Evolutionary conservation across 2,329 filamentous ascomycete species (phyloP), one percentile per base, ranked within the genome.

Genomic region (Venturia pyrina): DNA sequence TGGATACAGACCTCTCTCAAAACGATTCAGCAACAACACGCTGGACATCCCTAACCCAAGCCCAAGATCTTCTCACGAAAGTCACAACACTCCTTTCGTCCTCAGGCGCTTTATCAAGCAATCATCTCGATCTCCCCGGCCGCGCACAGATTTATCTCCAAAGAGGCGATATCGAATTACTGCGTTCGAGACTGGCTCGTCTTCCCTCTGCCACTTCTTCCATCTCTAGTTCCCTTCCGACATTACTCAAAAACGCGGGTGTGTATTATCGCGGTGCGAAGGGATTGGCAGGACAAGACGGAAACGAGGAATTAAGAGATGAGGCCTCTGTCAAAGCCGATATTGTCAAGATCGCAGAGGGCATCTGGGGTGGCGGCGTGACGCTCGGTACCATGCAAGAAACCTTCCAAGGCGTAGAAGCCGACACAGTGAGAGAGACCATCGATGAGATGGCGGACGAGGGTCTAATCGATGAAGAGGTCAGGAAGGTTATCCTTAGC

Each of bases 261-360:
- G 64, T 66, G 10, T 66, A 64, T 44, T 66, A 64, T 28, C 46
- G 65, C 2, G 65, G 65, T 46, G 61, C 60, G 28, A 41, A 13
- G 13, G 61, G 41, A 19, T 28, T 66, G n/a, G 53, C 64, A 21
- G 37, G 24, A 32, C 64, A 62, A 46, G 64, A 66, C 41, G 64
- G 64, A 13, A 60, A 65, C 28, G 63, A 40, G 34, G 24, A 59
- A 11, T 7, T 65, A 15, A 32, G n/a, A 19, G 37, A 34, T 8
- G 48, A 65, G 19, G 62, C 43, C 5, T 28, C 1, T 37, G 44
- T 50, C 1, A 64, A 56, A 13, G 43, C 63, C 13, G 63, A 40
- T 43, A 40, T 62, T 24, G 56, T 60, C 21, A 44, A 34, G 10
- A 13, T 41, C 8, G 50, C 40, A 0, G 43, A 41, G 32, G 56